phyloP scores from a whole-genome alignment of 331 rosid species.

The Erythrophleum ivorense region DNA sequence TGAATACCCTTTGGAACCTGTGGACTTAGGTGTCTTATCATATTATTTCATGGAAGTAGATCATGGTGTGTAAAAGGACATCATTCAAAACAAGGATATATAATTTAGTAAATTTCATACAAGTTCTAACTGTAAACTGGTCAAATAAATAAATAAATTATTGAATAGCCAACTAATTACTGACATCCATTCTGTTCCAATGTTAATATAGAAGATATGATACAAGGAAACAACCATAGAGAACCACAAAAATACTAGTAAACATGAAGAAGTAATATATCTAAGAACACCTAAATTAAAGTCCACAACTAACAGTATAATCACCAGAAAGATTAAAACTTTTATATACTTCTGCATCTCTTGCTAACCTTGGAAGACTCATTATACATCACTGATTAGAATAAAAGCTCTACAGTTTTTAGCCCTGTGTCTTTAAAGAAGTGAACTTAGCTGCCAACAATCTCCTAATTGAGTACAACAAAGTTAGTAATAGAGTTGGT shows the following conservation, averaged over 20 bases:
- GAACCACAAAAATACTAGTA: not conserved
- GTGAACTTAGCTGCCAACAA: constrained; percentile 1
- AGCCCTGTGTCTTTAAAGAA: constrained; percentile 40
- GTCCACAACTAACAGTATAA: not conserved
- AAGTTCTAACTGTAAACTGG: not conserved
- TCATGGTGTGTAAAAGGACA: not conserved
- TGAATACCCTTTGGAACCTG: too few relatives aligned
- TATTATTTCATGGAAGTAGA: too few relatives aligned
- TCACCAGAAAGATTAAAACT: not conserved
- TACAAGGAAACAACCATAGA: not conserved
- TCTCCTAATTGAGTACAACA: not conserved
- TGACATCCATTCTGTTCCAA: not conserved
- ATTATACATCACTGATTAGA: constrained; percentile 33
- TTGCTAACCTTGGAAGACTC: constrained; percentile 34
- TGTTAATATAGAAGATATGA: not conserved
- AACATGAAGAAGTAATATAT: not conserved
- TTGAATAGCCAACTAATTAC: not conserved
- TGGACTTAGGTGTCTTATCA: too few relatives aligned
- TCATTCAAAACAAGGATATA: not conserved
- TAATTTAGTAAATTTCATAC: not conserved
- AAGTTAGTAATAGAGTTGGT: not conserved
- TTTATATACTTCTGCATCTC: constrained; percentile 42
- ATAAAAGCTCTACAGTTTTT: constrained; percentile 52
- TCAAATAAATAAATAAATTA: too few relatives aligned
- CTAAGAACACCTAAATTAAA: not conserved